Evolutionary conservation across 805 yeast genomes (phyloP).

Genomic region (Barnettozyma vustinii): DNA sequence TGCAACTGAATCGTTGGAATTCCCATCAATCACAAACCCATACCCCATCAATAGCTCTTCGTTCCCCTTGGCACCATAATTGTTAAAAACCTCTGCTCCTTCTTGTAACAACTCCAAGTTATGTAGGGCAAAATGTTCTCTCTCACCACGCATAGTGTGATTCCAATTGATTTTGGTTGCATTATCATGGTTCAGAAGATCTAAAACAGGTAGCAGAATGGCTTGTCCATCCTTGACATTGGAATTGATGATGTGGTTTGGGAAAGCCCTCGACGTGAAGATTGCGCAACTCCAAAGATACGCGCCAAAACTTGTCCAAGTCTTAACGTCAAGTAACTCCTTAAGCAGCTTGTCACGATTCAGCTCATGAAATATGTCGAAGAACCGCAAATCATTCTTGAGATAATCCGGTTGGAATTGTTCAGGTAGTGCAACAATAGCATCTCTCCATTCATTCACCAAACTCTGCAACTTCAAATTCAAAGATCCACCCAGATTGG

Average conservation of each 20-base stretch:
- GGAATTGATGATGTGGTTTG: conserved; percentile 40
- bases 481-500: conserved; percentile 58
- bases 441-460: conserved; percentile 55
- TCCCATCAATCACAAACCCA: conserved; percentile 53
- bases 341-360: conserved; percentile 17
- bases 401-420: conserved; percentile 2
- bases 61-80: conserved; percentile 88
- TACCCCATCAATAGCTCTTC: conserved; percentile 81
- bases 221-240: conserved; percentile 39
- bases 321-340: conserved; percentile 10
- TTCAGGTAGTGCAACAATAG: conserved; percentile 11
- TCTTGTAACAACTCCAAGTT: conserved; percentile 12
- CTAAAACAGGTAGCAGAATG: conserved; percentile 74
- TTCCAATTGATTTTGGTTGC: conserved; percentile 65
- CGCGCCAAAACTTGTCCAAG: conserved; percentile 62
- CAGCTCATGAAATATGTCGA: conserved; percentile 12
- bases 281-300: conserved; percentile 74
- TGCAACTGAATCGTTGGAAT: conserved; percentile 58
- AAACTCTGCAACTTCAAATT: conserved; percentile 40
- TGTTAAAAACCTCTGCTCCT: conserved; percentile 58
- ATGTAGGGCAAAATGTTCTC: conserved; percentile 18
- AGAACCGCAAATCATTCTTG: conserved; percentile 17
- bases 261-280: conserved; percentile 76
- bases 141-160: conserved; percentile 12
- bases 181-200: conserved; percentile 70